These are phyloP conservation scores for Hypoxylon cercidicola DNA, from an alignment of 495 filamentous ascomycete genomes.

Conservation along the genomic window DNA sequence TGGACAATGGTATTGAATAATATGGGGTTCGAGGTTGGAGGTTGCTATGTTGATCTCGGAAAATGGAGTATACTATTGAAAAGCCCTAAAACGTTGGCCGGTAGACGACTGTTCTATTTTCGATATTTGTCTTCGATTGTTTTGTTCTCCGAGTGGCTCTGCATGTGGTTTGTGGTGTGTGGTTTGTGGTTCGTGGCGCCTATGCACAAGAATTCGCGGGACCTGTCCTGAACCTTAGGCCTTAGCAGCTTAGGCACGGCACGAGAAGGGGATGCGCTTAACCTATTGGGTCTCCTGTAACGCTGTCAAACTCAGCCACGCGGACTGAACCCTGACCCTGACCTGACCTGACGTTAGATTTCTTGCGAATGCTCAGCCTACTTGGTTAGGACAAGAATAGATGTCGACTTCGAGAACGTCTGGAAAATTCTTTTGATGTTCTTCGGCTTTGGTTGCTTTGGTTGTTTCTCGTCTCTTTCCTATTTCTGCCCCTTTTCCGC, in stretches of 20 bases:
- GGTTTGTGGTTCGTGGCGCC: slow-evolving; percentile 29
- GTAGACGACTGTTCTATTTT: slow-evolving; percentile 17
- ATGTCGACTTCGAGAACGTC: slow-evolving; percentile 19
- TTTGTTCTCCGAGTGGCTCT: slow-evolving; percentile 29
- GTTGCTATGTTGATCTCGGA: slow-evolving; percentile 33
- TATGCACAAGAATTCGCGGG: slow-evolving; percentile 7
- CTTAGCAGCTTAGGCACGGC: neutral
- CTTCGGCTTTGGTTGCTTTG: slow-evolving; percentile 8
- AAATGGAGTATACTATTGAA: slow-evolving; percentile 22
- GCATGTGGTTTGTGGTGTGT: slow-evolving; percentile 11
- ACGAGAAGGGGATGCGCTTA: slow-evolving; percentile 24
- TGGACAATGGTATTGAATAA: slow-evolving; percentile 13
- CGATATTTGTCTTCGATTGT: slow-evolving; percentile 15
- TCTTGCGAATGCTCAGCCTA: slow-evolving; percentile 24
- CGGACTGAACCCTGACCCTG: slow-evolving; percentile 9
- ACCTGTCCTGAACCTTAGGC: slow-evolving; percentile 1
- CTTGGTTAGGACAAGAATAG: slow-evolving; percentile 21
- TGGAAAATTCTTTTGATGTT: slow-evolving; percentile 20
- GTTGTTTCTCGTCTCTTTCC: slow-evolving; percentile 11
- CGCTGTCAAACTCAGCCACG: slow-evolving; percentile 32
- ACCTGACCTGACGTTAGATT: slow-evolving; percentile 16
- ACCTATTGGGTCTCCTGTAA: slow-evolving; percentile 22
- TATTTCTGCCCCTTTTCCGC: slow-evolving; percentile 18
- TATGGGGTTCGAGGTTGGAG: slow-evolving; percentile 13
- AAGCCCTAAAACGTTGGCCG: slow-evolving; percentile 20